Base-by-base conservation (phyloP, 1,284 basidiomycete genomes). In the Leccinum fuscescens region DNA sequence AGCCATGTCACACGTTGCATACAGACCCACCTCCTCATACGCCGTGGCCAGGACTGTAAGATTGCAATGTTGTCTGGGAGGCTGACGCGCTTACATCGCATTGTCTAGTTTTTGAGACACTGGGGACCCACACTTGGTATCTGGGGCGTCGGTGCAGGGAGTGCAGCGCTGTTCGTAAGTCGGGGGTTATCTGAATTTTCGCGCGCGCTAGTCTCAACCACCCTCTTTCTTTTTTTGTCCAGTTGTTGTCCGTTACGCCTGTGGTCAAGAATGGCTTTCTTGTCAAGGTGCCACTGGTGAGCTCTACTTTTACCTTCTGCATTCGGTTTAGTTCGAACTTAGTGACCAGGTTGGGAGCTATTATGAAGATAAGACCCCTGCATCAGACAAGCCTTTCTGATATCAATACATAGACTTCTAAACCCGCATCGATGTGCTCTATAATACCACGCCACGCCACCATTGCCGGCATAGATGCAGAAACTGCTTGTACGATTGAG, bases 321-420 rank as follows among this genome's bases (percentile, higher is more conserved):
- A 54, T 62, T 33, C 29, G 14, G 54, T 9, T 57, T 62, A 39
- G 55, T 44, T 55, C n/a, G 35, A 56, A 61, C 29, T 9, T 46
- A 35, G 51, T 37, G 20, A 33, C 33, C 27, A 93, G 90, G 62
- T 93, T 67, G 83, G 84, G 27, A 75, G 67, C 59, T 90, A 90
- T 76, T 92, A 82, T 71, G 81, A 86, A 70, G 91, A 93, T 77
- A 89, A 84, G 67, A 89, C 81, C 0, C 91, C 89, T 15, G 84
- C 84, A 52, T 89, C 82, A 53, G 90, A 93, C 79, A 92, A 90
- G 73, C 89, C 91, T 2, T 92, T 92, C 79, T 93, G 80, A 81
- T 63, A 5, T 56, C 27, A 31, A 44, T 44, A 44, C 17, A 17
- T 50, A 52, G 54, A 60, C 12, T 52, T 66, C 58, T 60, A 58